Conservation (phyloP, 148 eudicot genomes). For the Fagopyrum tataricum region DNA sequence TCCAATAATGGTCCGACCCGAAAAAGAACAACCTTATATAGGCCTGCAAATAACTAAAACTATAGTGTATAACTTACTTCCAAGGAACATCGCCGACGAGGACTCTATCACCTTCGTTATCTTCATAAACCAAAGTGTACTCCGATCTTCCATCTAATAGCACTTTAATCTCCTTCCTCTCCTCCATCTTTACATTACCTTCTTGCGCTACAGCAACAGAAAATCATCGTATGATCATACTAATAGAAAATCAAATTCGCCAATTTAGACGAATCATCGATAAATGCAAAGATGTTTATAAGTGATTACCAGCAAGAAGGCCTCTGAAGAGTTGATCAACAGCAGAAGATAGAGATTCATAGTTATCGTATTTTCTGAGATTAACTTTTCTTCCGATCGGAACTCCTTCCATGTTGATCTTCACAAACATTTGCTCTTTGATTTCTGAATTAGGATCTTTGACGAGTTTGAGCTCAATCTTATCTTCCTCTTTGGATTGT, state of each 20-base stretch:
- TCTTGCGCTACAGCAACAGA: slow-evolving; percentile 14
- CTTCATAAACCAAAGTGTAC: slow-evolving; percentile 95
- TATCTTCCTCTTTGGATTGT: background rate
- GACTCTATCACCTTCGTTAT: slow-evolving; percentile 95
- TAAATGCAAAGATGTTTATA: slow-evolving; percentile 16
- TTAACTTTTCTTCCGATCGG: slow-evolving; percentile 96
- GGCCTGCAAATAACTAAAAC: background rate
- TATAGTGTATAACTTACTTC: slow-evolving; percentile 67
- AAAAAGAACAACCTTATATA: background rate
- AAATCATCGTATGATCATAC: slow-evolving; percentile 11
- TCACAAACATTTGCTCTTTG: slow-evolving; percentile 38
- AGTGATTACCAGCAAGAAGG: slow-evolving; percentile 70
- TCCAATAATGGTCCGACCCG: too few relatives aligned
- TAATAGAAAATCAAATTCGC: too few relatives aligned
- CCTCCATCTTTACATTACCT: slow-evolving; percentile 29
- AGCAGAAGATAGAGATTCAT: slow-evolving; percentile 64
- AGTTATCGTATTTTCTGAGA: slow-evolving; percentile 58
- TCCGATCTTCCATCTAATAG: slow-evolving; percentile 73
- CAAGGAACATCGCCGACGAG: slow-evolving; percentile 99
- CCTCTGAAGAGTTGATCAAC: slow-evolving; percentile 84
- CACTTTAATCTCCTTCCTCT: slow-evolving; percentile 41
- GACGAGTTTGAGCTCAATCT: background rate
- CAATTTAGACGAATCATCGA: slow-evolving; percentile 35
- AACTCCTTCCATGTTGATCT: slow-evolving; percentile 96
- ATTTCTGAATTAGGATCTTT: background rate